Evolutionary conservation across 768 basidiomycete species (phyloP).

Genomic region (Mycena amicta): DNA sequence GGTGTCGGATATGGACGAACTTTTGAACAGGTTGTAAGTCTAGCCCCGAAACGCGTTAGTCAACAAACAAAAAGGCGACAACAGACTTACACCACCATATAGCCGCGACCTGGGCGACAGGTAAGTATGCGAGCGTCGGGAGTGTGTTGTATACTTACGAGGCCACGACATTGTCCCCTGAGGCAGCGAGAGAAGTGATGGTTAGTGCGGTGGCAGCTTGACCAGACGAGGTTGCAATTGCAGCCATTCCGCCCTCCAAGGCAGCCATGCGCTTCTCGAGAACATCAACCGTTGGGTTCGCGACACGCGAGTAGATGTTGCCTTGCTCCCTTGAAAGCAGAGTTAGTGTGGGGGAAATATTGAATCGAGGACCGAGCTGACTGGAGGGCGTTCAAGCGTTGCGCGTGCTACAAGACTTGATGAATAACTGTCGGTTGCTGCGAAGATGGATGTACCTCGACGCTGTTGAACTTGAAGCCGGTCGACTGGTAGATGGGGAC

Average conservation of each 20-base stretch:
- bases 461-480: constrained; percentile 59
- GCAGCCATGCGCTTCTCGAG: constrained; percentile 56
- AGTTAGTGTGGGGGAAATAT: too few relatives aligned
- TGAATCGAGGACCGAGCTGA: background rate
- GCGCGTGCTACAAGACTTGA: background rate
- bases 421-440: too few relatives aligned
- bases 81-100: constrained; percentile 56
- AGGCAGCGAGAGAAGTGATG: constrained; percentile 49
- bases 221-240: constrained; percentile 48
- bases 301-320: constrained; percentile 9
- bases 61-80: too few relatives aligned
- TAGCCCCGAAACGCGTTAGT: too few relatives aligned
- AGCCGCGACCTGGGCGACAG: constrained; percentile 44
- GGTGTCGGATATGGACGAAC: constrained; percentile 27
- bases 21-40: constrained; percentile 71
- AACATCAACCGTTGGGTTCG: constrained; percentile 6
- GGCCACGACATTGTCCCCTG: constrained; percentile 69
- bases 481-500: constrained; percentile 64
- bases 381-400: background rate
- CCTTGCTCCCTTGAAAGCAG: constrained; percentile 7
- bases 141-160: constrained; percentile 41
- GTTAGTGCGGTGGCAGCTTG: constrained; percentile 68
- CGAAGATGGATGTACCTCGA: constrained; percentile 38
- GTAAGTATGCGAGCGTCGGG: background rate
- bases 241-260: constrained; percentile 36